Conservation (phyloP, 306 rosid genomes). For the Phaseolus lunatus region DNA sequence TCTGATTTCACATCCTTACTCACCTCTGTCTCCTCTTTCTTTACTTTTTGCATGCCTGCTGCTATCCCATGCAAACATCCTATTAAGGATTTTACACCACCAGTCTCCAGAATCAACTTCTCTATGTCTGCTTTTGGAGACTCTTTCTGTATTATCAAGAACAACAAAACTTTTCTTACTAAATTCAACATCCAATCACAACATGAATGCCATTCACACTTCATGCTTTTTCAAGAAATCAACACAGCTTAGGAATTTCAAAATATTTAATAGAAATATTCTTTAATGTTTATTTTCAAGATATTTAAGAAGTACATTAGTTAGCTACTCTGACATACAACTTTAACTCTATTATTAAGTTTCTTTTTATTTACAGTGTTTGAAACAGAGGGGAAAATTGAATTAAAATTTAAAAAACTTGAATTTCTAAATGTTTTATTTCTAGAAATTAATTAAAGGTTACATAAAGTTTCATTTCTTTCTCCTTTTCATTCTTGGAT, state of each 20-base stretch:
- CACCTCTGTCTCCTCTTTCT: constrained; percentile 41
- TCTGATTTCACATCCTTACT: constrained; percentile 34
- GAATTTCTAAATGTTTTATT: too few species aligned
- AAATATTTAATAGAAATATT: too few species aligned
- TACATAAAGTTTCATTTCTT: background rate
- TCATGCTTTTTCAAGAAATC: background rate
- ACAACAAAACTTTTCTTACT: background rate
- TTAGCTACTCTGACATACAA: too few species aligned
- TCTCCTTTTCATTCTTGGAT: background rate
- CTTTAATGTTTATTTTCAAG: background rate
- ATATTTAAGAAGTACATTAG: background rate
- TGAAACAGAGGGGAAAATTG: background rate
- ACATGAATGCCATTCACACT: background rate
- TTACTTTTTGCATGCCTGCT: constrained; percentile 58
- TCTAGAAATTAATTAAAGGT: too few species aligned
- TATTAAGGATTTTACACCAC: constrained; percentile 74
- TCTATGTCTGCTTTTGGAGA: constrained; percentile 71
- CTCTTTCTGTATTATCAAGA: constrained; percentile 59
- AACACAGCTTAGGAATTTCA: background rate
- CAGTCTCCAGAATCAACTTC: constrained; percentile 73
- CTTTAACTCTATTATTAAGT: background rate
- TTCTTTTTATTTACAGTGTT: background rate
- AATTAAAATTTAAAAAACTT: background rate
- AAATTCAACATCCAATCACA: background rate
- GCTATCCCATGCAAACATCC: constrained; percentile 75